Evolutionary conservation across 208 protist genomes (phyloP), one percentile per base, ranked within the genome.

Genomic region (Wallacemonas sp.): DNA sequence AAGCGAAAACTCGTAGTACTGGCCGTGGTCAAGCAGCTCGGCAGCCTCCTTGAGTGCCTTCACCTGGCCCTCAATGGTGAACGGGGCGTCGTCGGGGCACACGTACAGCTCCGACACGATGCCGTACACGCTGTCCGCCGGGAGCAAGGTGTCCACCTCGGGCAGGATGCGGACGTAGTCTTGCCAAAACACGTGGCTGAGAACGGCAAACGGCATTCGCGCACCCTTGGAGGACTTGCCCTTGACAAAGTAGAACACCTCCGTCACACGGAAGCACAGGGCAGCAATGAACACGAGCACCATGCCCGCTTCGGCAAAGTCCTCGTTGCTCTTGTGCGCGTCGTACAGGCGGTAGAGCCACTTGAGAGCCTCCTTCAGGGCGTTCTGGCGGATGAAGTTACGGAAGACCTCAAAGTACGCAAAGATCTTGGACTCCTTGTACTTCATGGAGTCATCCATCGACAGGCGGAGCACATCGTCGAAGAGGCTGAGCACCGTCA

Each of bases 121-220:
- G 28, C 70, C 73, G 71, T 91, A 92, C 20, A 93, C 73, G 22
- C 78, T 90, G 49, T 94, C 87, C 0, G 59, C 77, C 3, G 84
- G 69, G 16, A 96, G 54, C 39, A 93, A 62, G 16, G 54, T 32
- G 39, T 94, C 88, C 7, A 89, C 67, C 65, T 93, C 88, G 8
- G 91, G 91, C 18, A 96, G 74, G 42, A 96, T 73, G 52, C 88
- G 86, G 29, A 93, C 91, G 59, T 94, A 96, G 72, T 96, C 88
- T n/a, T 96, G 91, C 91, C 91, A 96, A 66, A 92, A 93, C 4
- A 96, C 86, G 36, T 91, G 73, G 8, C 80, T 81, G 26, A 96
- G 49, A 18, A 93, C 32, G 26, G 55, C 82, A 57, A 76, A 79
- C 16, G 91, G 88, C 80, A 96, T 92, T 29, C 82, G 80, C 4